A percentile compares a stretch with the other conserved stretches of the same genome.
Evolutionary conservation across 805 yeast genomes (phyloP).

Genomic region (Cyberlindnera americana): DNA sequence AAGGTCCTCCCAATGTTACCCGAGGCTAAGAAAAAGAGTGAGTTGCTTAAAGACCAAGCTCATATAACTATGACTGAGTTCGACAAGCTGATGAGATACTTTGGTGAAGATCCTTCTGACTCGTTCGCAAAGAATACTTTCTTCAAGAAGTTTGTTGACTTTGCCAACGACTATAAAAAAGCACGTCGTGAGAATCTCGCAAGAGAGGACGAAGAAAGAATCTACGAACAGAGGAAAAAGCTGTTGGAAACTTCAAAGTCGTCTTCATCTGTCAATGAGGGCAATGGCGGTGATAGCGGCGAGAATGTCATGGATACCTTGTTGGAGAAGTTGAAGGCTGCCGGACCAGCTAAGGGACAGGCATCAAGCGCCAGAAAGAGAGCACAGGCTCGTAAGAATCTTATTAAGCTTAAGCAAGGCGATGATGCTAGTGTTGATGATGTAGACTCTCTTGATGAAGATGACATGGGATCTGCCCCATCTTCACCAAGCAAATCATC

Average conservation of each 20-base stretch:
- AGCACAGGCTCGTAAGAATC: slow-evolving; percentile 67
- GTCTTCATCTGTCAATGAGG: slow-evolving; percentile 29
- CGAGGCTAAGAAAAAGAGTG: slow-evolving; percentile 51
- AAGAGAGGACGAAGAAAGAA: slow-evolving; percentile 63
- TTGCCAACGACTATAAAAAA: slow-evolving; percentile 56
- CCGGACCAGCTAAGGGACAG: slow-evolving; percentile 76
- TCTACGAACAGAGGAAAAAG: slow-evolving; percentile 61
- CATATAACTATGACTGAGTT: slow-evolving; percentile 48
- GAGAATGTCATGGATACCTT: slow-evolving; percentile 77
- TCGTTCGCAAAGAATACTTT: slow-evolving; percentile 55
- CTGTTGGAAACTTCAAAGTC: slow-evolving; percentile 40
- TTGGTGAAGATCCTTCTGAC: slow-evolving; percentile 63
- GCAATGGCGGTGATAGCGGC: slow-evolving; percentile 33
- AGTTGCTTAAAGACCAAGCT: slow-evolving; percentile 47
- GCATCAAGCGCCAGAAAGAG: slow-evolving; percentile 77
- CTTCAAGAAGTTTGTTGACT: slow-evolving; percentile 57
- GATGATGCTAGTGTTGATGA: slow-evolving; percentile 4
- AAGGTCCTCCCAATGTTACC: slow-evolving; percentile 51
- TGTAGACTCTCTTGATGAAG: slow-evolving; percentile 19
- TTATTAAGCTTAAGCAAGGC: slow-evolving; percentile 38
- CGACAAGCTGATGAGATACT: slow-evolving; percentile 59
- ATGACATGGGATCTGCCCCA: slow-evolving; percentile 3
- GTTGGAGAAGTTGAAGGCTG: slow-evolving; percentile 80
- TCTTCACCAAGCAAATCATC: slow-evolving; percentile 19
- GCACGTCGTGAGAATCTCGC: slow-evolving; percentile 64